A percentile compares a stretch with the other conserved stretches of the same genome.
Evolutionary conservation across 2,329 filamentous ascomycete genomes (phyloP).

Genomic region (Cryphonectria naterciae): DNA sequence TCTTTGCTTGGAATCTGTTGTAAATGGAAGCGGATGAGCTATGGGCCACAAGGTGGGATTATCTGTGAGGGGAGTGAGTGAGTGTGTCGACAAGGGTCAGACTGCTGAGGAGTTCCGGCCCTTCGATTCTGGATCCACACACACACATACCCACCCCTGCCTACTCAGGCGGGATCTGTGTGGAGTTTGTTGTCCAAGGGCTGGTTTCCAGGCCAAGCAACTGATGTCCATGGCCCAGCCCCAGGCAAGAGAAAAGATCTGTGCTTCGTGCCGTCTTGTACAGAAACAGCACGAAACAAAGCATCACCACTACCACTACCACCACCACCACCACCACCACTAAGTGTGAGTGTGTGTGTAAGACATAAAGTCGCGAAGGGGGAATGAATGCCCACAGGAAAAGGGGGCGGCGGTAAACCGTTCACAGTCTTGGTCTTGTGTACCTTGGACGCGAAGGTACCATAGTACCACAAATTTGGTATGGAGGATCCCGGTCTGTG

Average conservation of each 20-base stretch:
- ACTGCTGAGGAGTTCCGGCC: conserved; percentile 8
- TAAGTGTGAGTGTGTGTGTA: conserved; percentile 14
- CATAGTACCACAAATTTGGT: conserved; percentile 15
- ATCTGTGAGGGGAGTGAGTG: background rate
- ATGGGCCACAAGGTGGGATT: background rate
- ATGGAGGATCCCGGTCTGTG: conserved; percentile 23
- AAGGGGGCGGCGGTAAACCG: conserved; percentile 21
- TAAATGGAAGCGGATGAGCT: conserved; percentile 8
- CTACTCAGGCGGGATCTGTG: conserved; percentile 10
- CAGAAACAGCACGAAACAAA: conserved; percentile 26
- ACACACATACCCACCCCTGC: conserved; percentile 3
- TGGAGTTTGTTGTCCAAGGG: conserved; percentile 13
- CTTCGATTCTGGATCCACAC: conserved; percentile 1
- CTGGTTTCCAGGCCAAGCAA: conserved; percentile 18
- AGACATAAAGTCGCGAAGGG: conserved; percentile 26
- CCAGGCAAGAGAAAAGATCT: conserved; percentile 5
- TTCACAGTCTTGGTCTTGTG: conserved; percentile 23
- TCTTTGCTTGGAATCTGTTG: conserved; percentile 12
- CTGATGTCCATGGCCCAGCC: conserved; percentile 8
- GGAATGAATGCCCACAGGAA: conserved; percentile 16
- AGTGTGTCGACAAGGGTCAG: conserved; percentile 10
- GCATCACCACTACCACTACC: background rate
- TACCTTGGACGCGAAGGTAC: conserved; percentile 23
- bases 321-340: background rate
- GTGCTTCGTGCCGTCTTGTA: conserved; percentile 18